These are phyloP conservation scores for Phytophthora meadii DNA, from an alignment of 352 stramenopile genomes.

Conservation along the genomic window DNA sequence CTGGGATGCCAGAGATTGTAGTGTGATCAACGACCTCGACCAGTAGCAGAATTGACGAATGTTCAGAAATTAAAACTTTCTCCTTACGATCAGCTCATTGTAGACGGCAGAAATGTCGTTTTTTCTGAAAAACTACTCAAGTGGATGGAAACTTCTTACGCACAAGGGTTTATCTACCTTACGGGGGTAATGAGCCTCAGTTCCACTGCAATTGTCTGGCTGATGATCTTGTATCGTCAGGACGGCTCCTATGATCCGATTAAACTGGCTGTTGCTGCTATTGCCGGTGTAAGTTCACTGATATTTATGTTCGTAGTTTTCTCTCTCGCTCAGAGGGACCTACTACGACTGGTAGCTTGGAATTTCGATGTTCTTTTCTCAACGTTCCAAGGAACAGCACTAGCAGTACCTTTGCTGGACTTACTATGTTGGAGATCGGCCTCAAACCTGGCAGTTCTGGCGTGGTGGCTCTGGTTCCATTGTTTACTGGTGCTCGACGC, in stretches of 20 bases:
- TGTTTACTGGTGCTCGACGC: slow-evolving; percentile 55
- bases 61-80: slow-evolving; percentile 12
- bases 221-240: slow-evolving; percentile 11
- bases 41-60: neutral
- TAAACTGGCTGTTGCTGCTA: neutral
- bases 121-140: slow-evolving; percentile 5
- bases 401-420: slow-evolving; percentile 38
- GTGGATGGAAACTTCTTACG: slow-evolving; percentile 5
- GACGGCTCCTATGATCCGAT: neutral
- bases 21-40: too few species aligned
- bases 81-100: slow-evolving; percentile 11
- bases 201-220: slow-evolving; percentile 7
- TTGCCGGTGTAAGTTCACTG: slow-evolving; percentile 11
- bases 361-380: slow-evolving; percentile 40
- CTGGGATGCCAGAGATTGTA: too few species aligned
- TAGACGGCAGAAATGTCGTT: slow-evolving; percentile 19
- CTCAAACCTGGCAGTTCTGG: slow-evolving; percentile 36
- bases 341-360: slow-evolving; percentile 22
- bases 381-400: slow-evolving; percentile 15
- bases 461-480: slow-evolving; percentile 62
- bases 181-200: slow-evolving; percentile 14
- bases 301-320: slow-evolving; percentile 12
- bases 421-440: slow-evolving; percentile 41
- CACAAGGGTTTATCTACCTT: slow-evolving; percentile 8
- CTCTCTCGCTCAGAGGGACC: slow-evolving; percentile 20